Evolutionary conservation across 2,329 filamentous ascomycete genomes (phyloP).

Genomic region (Hymenoscyphus infarciens): DNA sequence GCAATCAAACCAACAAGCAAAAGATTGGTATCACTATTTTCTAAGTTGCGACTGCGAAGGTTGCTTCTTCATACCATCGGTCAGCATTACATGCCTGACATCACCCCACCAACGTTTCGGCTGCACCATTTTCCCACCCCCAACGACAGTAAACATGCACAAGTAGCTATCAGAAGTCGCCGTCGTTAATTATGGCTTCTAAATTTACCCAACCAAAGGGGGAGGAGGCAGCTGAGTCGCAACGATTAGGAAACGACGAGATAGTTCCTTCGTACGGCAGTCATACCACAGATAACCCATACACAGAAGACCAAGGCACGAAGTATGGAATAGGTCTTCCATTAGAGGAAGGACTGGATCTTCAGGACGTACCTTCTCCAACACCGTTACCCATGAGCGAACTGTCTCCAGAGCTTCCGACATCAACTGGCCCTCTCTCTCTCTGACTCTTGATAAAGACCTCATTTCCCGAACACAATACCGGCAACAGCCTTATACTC

Average conservation of each 20-base stretch:
- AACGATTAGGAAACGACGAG: background rate
- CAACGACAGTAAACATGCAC: background rate
- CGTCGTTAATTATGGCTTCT: background rate
- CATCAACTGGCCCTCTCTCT: background rate
- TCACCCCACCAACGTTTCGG: background rate
- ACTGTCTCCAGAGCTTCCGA: background rate
- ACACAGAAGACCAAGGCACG: background rate
- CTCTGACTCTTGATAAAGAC: slow-evolving; percentile 15
- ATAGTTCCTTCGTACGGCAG: background rate
- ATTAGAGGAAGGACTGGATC: too few relatives aligned
- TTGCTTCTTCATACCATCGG: too few relatives aligned
- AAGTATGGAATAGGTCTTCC: background rate
- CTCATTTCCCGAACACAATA: slow-evolving; percentile 18
- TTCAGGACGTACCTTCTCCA: too few relatives aligned
- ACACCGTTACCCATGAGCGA: too few relatives aligned
- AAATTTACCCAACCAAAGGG: background rate
- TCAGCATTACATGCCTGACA: background rate
- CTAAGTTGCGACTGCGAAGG: too few relatives aligned
- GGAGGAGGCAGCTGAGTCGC: background rate
- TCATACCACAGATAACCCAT: background rate
- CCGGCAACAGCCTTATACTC: slow-evolving; percentile 19
- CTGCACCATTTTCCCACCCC: too few relatives aligned
- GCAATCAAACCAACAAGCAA: too few relatives aligned
- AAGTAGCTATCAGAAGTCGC: background rate
- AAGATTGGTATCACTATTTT: too few relatives aligned